phyloP scores from a whole-genome alignment of 2,329 filamentous ascomycete species.

The Ophiostoma quercus region DNA sequence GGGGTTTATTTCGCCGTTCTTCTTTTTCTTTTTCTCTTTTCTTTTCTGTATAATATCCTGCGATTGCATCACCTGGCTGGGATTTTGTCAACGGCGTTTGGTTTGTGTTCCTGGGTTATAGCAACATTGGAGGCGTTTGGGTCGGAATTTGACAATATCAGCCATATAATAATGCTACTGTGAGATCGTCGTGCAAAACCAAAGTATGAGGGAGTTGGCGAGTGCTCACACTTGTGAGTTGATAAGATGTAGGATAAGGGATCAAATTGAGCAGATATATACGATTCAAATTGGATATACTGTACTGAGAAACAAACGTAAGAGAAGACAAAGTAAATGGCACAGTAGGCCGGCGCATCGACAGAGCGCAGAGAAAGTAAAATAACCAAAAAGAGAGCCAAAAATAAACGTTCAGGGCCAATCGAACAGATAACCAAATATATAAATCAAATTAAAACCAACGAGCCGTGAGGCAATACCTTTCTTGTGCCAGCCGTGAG shows the following conservation, averaged over 20 bases:
- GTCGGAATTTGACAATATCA: neutral
- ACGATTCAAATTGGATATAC: neutral
- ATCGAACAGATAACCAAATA: conserved; percentile 9
- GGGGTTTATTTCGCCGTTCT: neutral
- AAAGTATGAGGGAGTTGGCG: too few species aligned
- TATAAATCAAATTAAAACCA: conserved; percentile 23
- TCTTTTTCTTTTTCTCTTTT: neutral
- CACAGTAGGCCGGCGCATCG: neutral
- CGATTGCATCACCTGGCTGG: neutral
- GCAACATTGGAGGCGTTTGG: neutral
- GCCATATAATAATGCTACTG: neutral
- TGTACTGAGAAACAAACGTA: neutral
- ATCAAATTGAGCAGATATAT: neutral
- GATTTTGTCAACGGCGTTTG: neutral
- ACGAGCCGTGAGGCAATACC: conserved; percentile 33
- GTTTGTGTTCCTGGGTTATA: neutral
- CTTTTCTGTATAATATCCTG: neutral
- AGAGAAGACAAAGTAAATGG: neutral
- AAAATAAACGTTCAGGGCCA: neutral
- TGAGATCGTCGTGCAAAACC: too few species aligned
- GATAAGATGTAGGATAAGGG: neutral
- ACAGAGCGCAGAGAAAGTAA: neutral
- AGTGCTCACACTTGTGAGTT: neutral
- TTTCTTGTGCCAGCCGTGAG: conserved; percentile 34
- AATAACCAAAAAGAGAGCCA: conserved; percentile 7